phyloP scores from a whole-genome alignment of 352 stramenopile genomes.

The Globisporangium echinulatum region DNA sequence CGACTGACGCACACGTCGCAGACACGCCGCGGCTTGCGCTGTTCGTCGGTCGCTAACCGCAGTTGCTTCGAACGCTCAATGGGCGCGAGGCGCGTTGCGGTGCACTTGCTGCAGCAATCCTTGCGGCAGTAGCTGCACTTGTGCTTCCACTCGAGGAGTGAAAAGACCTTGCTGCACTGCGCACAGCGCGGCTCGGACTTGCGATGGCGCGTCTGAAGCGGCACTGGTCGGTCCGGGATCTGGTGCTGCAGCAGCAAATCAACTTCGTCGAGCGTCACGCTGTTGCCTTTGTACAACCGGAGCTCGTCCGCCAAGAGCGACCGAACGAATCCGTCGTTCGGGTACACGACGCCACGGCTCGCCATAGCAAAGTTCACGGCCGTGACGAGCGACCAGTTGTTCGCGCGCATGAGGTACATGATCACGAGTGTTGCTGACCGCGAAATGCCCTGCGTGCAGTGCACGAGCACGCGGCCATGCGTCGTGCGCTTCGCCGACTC shows the following conservation, averaged over 20 bases:
- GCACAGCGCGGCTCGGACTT: constrained; percentile 60
- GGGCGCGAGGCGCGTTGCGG: constrained; percentile 59
- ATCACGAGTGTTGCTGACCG: constrained; percentile 78
- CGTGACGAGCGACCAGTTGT: constrained; percentile 80
- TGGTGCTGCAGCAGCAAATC: constrained; percentile 67
- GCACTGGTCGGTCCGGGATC: constrained; percentile 68
- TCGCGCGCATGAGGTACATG: constrained; percentile 82
- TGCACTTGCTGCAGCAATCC: constrained; percentile 80
- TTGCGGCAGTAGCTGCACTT: constrained; percentile 77
- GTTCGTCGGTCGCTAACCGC: constrained; percentile 30
- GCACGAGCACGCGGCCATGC: constrained; percentile 72
- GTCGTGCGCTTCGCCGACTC: constrained; percentile 71
- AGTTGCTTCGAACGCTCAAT: constrained; percentile 48
- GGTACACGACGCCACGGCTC: constrained; percentile 74
- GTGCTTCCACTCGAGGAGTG: constrained; percentile 79
- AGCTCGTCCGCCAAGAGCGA: constrained; percentile 76
- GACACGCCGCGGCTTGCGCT: constrained; percentile 52
- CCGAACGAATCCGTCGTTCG: constrained; percentile 76
- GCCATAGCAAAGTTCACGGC: constrained; percentile 75
- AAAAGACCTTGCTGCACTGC: constrained; percentile 69
- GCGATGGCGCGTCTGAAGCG: constrained; percentile 48
- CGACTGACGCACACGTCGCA: constrained; percentile 72
- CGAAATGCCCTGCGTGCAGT: constrained; percentile 84
- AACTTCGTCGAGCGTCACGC: constrained; percentile 55
- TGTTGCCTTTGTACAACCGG: constrained; percentile 74